Percentiles rank a stretch among this genome's conserved stretches.
phyloP scores from a whole-genome alignment of 2,329 filamentous ascomycete genomes.

The Rosellinia necatrix region DNA sequence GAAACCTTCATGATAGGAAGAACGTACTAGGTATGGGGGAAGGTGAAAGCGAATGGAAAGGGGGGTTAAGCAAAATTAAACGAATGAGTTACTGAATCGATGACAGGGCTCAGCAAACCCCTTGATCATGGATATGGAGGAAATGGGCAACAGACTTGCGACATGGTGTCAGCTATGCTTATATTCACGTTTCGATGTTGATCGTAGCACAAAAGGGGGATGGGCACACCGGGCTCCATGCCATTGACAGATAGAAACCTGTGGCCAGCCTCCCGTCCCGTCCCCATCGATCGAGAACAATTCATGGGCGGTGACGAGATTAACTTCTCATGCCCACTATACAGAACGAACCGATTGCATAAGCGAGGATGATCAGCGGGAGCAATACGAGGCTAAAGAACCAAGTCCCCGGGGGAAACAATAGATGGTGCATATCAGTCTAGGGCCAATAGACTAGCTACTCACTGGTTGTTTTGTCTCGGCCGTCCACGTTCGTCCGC shows the following conservation, averaged over 20 bases:
- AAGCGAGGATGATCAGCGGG: slow-evolving; percentile 11
- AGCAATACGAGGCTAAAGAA: slow-evolving; percentile 29
- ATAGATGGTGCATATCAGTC: neutral
- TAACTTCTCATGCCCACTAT: slow-evolving; percentile 7
- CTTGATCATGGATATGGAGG: neutral
- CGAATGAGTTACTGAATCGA: slow-evolving; percentile 39
- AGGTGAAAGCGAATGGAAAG: slow-evolving; percentile 10
- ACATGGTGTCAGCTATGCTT: slow-evolving; percentile 5
- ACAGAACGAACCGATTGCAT: slow-evolving; percentile 5
- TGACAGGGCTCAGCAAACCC: neutral
- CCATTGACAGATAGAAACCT: slow-evolving; percentile 1
- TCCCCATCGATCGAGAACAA: slow-evolving; percentile 5
- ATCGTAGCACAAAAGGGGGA: neutral
- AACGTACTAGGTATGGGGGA: slow-evolving; percentile 6
- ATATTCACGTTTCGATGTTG: slow-evolving; percentile 12
- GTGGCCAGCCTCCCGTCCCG: neutral
- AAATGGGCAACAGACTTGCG: neutral
- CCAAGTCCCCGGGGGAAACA: slow-evolving; percentile 10
- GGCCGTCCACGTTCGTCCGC: slow-evolving; percentile 2
- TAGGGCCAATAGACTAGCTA: slow-evolving; percentile 4
- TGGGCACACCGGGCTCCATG: neutral
- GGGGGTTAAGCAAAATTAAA: slow-evolving; percentile 40
- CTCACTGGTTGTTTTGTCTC: neutral
- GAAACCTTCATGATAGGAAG: slow-evolving; percentile 37
- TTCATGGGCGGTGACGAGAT: slow-evolving; percentile 14